These are phyloP conservation scores for Trichosporon ovoides DNA, from an alignment of 1,284 basidiomycete genomes.

Conservation along the genomic window DNA sequence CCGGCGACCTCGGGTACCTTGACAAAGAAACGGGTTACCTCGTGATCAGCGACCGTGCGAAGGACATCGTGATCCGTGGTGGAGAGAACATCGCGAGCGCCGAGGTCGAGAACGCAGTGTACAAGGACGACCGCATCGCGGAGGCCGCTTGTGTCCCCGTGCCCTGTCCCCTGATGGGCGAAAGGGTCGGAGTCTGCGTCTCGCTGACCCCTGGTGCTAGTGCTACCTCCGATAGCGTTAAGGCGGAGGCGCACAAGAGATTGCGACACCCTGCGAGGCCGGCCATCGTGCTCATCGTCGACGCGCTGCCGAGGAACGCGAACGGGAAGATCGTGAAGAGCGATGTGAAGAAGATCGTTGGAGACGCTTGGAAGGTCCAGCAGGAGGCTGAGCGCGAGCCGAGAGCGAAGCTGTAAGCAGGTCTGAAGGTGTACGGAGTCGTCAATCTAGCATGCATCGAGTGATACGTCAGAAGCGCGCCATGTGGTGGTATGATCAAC, in stretches of 20 bases:
- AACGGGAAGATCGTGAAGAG: constrained; percentile 22
- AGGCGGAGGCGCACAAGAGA: neutral
- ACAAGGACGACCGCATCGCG: constrained; percentile 28
- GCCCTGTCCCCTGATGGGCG: constrained; percentile 33
- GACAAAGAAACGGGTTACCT: constrained; percentile 36
- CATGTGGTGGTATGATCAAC: no score
- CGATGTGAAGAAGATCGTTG: constrained; percentile 19
- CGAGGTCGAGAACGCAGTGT: constrained; percentile 43
- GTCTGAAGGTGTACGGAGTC: neutral
- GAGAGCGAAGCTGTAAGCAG: neutral
- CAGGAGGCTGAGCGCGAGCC: neutral
- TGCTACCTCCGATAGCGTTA: constrained; percentile 10
- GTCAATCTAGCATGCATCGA: neutral
- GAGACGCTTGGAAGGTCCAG: constrained; percentile 8
- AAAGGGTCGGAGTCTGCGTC: constrained; percentile 36
- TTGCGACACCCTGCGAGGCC: constrained; percentile 15
- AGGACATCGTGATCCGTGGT: constrained; percentile 46
- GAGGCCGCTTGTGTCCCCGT: constrained; percentile 40
- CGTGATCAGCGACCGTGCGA: constrained; percentile 33
- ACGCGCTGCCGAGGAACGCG: constrained; percentile 13
- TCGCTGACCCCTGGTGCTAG: constrained; percentile 21
- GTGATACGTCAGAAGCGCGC: no score
- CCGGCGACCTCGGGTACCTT: constrained; percentile 41
- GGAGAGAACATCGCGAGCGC: constrained; percentile 44
- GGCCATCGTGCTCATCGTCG: constrained; percentile 8